These are phyloP conservation scores for Isabelozyma heimii DNA, from an alignment of 805 yeast species.

Conservation along the genomic window DNA sequence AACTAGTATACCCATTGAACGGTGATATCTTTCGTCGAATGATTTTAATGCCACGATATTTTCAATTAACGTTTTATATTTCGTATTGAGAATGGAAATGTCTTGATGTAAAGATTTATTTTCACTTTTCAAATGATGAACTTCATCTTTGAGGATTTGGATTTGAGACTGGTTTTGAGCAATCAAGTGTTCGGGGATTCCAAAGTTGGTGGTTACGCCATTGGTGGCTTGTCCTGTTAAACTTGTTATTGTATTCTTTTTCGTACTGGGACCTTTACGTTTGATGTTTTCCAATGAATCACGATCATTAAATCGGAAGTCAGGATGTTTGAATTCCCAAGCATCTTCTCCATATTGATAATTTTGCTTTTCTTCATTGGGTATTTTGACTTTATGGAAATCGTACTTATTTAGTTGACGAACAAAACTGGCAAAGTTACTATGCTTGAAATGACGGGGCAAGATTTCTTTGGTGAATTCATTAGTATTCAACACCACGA, in stretches of 20 bases:
- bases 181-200: slow-evolving; percentile 1
- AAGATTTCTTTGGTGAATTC: slow-evolving; percentile 85
- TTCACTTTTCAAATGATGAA: slow-evolving; percentile 33
- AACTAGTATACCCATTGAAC: slow-evolving; percentile 50
- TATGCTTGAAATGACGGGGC: slow-evolving; percentile 93
- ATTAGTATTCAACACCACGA: slow-evolving; percentile 85
- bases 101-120: slow-evolving; percentile 31
- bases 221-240: slow-evolving; percentile 13
- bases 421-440: slow-evolving; percentile 92
- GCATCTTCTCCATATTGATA: slow-evolving; percentile 70
- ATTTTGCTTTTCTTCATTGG: slow-evolving; percentile 54
- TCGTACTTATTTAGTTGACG: slow-evolving; percentile 95
- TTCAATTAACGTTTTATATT: slow-evolving; percentile 64
- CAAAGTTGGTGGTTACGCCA: slow-evolving; percentile 18
- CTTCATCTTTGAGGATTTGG: slow-evolving; percentile 24
- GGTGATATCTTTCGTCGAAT: slow-evolving; percentile 54
- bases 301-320: slow-evolving; percentile 70
- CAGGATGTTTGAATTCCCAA: slow-evolving; percentile 96
- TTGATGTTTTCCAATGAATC: slow-evolving; percentile 85
- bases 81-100: slow-evolving; percentile 43
- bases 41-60: slow-evolving; percentile 55
- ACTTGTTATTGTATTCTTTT: slow-evolving; percentile 26
- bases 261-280: slow-evolving; percentile 68
- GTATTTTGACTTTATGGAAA: slow-evolving; percentile 88
- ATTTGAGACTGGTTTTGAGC: slow-evolving; percentile 10